Evolutionary conservation across 805 yeast species (phyloP).

Genomic region (Cyberlindnera bimundalis): DNA sequence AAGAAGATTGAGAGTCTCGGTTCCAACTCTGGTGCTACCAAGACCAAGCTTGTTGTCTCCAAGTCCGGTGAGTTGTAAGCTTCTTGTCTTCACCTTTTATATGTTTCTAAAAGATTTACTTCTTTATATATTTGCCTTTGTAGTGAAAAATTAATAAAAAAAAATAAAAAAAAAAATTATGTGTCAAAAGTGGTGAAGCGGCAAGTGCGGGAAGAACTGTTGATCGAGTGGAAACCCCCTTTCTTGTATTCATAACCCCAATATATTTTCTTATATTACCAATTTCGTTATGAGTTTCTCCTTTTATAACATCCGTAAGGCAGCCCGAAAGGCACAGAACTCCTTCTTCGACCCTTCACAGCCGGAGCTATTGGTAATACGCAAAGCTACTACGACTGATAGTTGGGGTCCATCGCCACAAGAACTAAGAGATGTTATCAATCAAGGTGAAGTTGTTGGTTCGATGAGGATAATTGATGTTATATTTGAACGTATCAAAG

Average conservation of each 20-base stretch:
- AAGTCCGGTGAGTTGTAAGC: conserved; percentile 40
- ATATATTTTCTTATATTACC: too few relatives aligned
- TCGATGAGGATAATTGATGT: conserved; percentile 30
- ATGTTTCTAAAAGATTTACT: too few relatives aligned
- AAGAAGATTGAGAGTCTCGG: conserved; percentile 81
- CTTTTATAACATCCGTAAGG: conserved; percentile 37
- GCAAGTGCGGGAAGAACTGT: not conserved
- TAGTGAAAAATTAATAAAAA: too few relatives aligned
- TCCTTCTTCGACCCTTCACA: conserved; percentile 34
- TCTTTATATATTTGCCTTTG: too few relatives aligned
- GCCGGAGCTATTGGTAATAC: conserved; percentile 39
- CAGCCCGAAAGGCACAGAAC: conserved; percentile 38
- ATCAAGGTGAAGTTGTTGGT: conserved; percentile 11
- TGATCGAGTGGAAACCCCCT: not conserved
- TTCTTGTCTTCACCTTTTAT: too few relatives aligned
- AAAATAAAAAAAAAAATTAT: too few relatives aligned
- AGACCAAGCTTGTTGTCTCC: conserved; percentile 62
- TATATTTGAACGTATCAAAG: conserved; percentile 29
- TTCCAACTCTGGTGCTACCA: conserved; percentile 69
- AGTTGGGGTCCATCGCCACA: conserved; percentile 50
- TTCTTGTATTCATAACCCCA: not conserved
- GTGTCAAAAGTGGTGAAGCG: not conserved
- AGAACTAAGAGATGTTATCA: conserved; percentile 35
- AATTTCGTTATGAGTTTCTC: conserved; percentile 33
- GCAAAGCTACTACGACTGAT: conserved; percentile 41